Evolutionary conservation across 2,329 filamentous ascomycete genomes (phyloP).

Genomic region (Cladosporium sp.): DNA sequence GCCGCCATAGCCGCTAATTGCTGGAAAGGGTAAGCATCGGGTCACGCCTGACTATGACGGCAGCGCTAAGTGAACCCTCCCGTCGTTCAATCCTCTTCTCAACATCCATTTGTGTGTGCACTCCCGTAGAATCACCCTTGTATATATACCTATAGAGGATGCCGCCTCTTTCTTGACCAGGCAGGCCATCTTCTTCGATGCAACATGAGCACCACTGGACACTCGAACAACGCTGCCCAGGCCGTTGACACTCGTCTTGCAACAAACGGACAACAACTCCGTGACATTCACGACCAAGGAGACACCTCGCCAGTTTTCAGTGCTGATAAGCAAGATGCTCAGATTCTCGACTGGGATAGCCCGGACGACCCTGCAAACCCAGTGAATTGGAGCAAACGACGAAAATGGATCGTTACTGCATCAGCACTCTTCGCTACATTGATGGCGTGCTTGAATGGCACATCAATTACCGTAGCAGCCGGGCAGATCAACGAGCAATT

Average conservation of each 20-base stretch:
- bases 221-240: neutral
- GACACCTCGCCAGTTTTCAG: neutral
- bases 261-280: conserved; percentile 6
- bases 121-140: neutral
- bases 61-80: conserved; percentile 8
- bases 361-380: conserved; percentile 43
- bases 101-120: neutral
- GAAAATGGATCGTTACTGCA: conserved; percentile 33
- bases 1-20: conserved; percentile 8
- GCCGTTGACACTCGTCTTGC: conserved; percentile 5
- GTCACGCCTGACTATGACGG: conserved; percentile 6
- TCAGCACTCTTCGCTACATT: conserved; percentile 32
- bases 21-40: conserved; percentile 5
- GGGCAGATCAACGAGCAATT: conserved; percentile 31
- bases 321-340: conserved; percentile 15
- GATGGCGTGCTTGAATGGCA: conserved; percentile 33
- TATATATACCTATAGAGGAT: conserved; percentile 1
- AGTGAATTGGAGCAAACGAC: conserved; percentile 29
- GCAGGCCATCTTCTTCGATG: neutral
- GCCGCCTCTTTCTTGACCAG: neutral
- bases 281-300: conserved; percentile 2
- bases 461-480: conserved; percentile 33
- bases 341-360: conserved; percentile 46
- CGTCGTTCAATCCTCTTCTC: conserved; percentile 1
- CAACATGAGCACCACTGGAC: conserved; percentile 3